Conservation (phyloP, 768 basidiomycete species). For the Boletus vermiculosoides region DNA sequence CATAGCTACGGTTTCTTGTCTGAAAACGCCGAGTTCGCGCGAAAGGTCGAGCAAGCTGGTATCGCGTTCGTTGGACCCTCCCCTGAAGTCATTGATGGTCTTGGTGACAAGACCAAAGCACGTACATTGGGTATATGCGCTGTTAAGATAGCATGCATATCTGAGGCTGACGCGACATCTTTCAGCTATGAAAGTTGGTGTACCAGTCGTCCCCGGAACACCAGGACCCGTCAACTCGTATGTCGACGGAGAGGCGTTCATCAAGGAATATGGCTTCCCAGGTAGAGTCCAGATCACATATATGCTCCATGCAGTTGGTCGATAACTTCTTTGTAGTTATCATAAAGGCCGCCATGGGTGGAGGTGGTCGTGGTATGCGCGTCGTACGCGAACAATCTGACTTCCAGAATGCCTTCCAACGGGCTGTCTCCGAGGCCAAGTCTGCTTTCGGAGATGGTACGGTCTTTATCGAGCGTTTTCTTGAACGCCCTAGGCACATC, state of each 20-base stretch:
- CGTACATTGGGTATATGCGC: conserved; percentile 67
- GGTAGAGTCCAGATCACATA: conserved; percentile 40
- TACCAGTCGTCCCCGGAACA: conserved; percentile 97
- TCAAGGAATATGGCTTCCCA: conserved; percentile 95
- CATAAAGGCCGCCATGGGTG: conserved; percentile 99
- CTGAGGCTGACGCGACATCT: conserved; percentile 2
- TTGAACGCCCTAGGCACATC: conserved; percentile 96
- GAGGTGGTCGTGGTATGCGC: conserved; percentile 98
- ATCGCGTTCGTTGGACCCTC: conserved; percentile 95
- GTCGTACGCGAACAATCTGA: conserved; percentile 93
- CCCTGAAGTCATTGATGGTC: conserved; percentile 94
- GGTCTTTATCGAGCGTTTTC: conserved; percentile 97
- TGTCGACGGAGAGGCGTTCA: conserved; percentile 81
- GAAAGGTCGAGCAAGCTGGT: conserved; percentile 96
- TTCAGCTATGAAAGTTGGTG: conserved; percentile 82
- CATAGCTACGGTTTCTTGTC: conserved; percentile 93
- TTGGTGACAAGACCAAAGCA: conserved; percentile 99
- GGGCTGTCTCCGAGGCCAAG: conserved; percentile 93
- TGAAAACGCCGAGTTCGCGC: conserved; percentile 96
- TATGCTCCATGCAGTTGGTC: conserved; percentile 3
- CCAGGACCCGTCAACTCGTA: conserved; percentile 87
- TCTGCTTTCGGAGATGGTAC: conserved; percentile 98
- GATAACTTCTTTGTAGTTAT: conserved; percentile 58
- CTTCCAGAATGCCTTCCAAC: conserved; percentile 85
- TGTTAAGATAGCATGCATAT: neutral